phyloP scores from a whole-genome alignment of 768 basidiomycete genomes.

The Suillus ampliporus region DNA sequence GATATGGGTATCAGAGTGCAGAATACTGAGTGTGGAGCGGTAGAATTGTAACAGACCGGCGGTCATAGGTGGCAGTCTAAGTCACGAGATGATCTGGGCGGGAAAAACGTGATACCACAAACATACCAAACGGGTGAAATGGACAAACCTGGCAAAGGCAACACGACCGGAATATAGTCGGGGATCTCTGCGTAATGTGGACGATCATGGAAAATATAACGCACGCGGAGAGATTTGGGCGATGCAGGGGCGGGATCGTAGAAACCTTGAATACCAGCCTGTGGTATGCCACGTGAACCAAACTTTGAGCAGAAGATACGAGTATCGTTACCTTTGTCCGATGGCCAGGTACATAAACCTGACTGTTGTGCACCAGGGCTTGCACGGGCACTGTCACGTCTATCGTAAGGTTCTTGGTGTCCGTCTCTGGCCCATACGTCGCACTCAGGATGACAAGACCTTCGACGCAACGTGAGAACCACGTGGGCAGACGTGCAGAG shows the following conservation, averaged over 20 bases:
- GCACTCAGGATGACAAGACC: constrained; percentile 82
- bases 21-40: not conserved
- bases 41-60: not conserved
- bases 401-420: constrained; percentile 59
- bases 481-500: constrained; percentile 11
- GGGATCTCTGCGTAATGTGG: constrained; percentile 80
- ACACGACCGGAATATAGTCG: constrained; percentile 69
- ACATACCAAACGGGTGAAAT: constrained; percentile 17
- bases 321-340: constrained; percentile 65
- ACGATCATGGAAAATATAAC: constrained; percentile 77
- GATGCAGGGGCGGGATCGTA: constrained; percentile 82
- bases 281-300: constrained; percentile 11
- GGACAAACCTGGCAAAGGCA: constrained; percentile 75
- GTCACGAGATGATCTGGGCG: constrained; percentile 34
- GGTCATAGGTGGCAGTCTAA: constrained; percentile 15
- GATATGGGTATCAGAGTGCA: not conserved
- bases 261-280: constrained; percentile 86
- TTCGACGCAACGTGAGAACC: constrained; percentile 36
- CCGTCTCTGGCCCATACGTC: constrained; percentile 66
- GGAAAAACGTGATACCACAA: constrained; percentile 15
- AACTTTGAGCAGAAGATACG: not conserved
- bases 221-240: constrained; percentile 70
- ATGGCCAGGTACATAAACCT: constrained; percentile 77
- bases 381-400: constrained; percentile 86
- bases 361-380: constrained; percentile 78